Conservation (phyloP, 129 eudicot species). For the Cynara cardunculus region DNA sequence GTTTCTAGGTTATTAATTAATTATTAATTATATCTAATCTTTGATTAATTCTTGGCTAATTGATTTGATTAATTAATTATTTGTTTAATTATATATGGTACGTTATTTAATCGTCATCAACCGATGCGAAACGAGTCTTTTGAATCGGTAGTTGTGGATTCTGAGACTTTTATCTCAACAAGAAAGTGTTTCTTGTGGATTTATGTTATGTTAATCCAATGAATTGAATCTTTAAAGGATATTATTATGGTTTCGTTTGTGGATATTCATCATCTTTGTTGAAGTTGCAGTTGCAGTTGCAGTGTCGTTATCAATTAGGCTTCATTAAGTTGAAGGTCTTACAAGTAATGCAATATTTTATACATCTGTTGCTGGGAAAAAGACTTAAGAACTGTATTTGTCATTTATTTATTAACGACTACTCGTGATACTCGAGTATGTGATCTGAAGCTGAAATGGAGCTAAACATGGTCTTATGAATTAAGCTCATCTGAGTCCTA, state of each 20-base stretch:
- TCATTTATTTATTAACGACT: neutral
- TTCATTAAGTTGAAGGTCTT: constrained; percentile 33
- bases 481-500: neutral
- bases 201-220: constrained; percentile 13
- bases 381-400: neutral
- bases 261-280: neutral
- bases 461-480: no score
- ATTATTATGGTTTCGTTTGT: neutral
- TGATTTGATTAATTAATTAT: constrained; percentile 32
- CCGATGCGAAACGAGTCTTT: constrained; percentile 5
- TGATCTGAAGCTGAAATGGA: no score
- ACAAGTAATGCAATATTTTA: constrained; percentile 15
- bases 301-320: constrained; percentile 21
- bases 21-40: constrained; percentile 18
- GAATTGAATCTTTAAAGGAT: neutral
- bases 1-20: constrained; percentile 19
- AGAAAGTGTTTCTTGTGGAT: constrained; percentile 4
- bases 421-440: neutral
- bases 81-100: constrained; percentile 14
- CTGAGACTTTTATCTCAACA: constrained; percentile 14
- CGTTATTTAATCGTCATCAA: constrained; percentile 7
- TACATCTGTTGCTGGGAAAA: neutral
- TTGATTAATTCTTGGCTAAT: constrained; percentile 27
- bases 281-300: constrained; percentile 36
- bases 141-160: constrained; percentile 2